These are phyloP conservation scores for Sugiyamaella chiloensis DNA, from an alignment of 805 yeast genomes.

Conservation along the genomic window DNA sequence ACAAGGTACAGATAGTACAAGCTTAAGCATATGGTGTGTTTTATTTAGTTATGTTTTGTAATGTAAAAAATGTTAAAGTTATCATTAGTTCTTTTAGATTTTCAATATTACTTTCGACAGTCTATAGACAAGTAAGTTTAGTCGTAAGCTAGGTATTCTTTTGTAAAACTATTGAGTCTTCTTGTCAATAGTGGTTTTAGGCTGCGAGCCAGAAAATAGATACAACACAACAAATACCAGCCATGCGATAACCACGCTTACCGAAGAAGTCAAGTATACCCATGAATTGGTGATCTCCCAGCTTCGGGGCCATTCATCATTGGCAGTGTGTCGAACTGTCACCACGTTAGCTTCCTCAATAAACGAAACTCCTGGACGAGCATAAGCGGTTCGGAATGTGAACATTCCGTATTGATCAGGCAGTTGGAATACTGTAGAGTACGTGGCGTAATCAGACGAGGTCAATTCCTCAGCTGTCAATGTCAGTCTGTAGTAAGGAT, in stretches of 20 bases:
- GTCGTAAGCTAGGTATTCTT: too few species aligned
- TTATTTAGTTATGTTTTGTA: too few species aligned
- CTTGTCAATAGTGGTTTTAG: conserved; percentile 1
- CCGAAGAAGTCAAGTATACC: conserved; percentile 77
- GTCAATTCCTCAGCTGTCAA: conserved; percentile 33
- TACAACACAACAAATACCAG: conserved; percentile 68
- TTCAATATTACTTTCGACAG: too few species aligned
- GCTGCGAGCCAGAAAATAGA: conserved; percentile 36
- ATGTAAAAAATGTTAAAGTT: too few species aligned
- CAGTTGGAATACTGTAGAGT: conserved; percentile 54
- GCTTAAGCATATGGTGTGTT: too few species aligned
- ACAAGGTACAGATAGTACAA: conserved; percentile 48
- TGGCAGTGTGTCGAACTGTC: conserved; percentile 89
- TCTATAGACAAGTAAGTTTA: too few species aligned
- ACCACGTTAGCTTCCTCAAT: conserved; percentile 64
- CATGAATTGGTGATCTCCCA: conserved; percentile 93
- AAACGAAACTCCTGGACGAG: conserved; percentile 70
- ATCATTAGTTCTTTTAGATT: too few species aligned
- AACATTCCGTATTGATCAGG: conserved; percentile 99
- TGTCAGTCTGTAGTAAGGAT: conserved; percentile 86
- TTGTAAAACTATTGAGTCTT: conserved; percentile 5
- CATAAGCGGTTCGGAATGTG: conserved; percentile 75
- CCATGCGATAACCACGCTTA: conserved; percentile 72
- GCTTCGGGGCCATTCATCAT: conserved; percentile 89
- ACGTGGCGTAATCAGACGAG: conserved; percentile 35